Conservation (phyloP, 257 asterid genomes). For the Jacaranda copaia region DNA sequence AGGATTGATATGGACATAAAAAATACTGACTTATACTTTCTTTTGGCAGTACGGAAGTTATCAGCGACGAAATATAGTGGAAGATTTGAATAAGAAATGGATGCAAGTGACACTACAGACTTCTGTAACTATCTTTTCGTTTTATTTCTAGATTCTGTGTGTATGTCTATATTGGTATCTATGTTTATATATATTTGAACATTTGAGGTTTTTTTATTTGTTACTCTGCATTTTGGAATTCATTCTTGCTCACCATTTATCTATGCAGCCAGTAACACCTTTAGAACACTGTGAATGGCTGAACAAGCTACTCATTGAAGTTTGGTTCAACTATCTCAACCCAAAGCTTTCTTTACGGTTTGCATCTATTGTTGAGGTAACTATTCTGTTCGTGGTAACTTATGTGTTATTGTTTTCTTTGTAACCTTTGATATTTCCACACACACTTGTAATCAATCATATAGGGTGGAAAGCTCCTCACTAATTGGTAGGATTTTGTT, state of each 20-base stretch:
- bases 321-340: constrained; percentile 78
- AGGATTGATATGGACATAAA: constrained; percentile 21
- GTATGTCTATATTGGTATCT: background rate
- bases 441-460: background rate
- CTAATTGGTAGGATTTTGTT: background rate
- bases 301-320: constrained; percentile 78
- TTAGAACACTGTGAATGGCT: constrained; percentile 98
- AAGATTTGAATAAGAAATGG: constrained; percentile 93
- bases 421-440: background rate
- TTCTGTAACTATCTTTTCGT: constrained; percentile 53
- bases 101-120: constrained; percentile 71
- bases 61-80: constrained; percentile 67
- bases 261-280: constrained; percentile 75
- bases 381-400: constrained; percentile 28
- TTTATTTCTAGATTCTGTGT: background rate
- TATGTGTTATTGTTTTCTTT: background rate
- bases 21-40: constrained; percentile 28
- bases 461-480: background rate
- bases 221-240: constrained; percentile 7
- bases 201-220: background rate
- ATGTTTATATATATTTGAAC: background rate
- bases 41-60: constrained; percentile 73
- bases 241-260: constrained; percentile 29
- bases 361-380: constrained; percentile 89
- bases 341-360: constrained; percentile 88